Conservation (phyloP, 345 rosid genomes). For the Populus simonii region DNA sequence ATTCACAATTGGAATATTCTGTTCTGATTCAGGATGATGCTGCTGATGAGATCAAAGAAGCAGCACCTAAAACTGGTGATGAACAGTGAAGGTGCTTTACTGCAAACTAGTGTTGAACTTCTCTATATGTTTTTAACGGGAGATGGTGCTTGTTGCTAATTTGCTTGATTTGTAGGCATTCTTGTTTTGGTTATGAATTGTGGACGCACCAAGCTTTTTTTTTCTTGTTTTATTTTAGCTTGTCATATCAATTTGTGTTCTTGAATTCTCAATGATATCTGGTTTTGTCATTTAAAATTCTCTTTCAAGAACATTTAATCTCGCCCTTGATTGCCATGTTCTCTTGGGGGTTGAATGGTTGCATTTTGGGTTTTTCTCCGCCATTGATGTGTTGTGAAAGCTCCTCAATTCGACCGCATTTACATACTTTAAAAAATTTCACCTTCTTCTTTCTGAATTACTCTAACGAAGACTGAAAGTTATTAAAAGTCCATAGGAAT, state of each 20-base stretch:
- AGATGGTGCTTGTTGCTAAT: constrained; percentile 53
- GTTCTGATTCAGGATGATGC: constrained; percentile 62
- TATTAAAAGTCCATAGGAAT: no score
- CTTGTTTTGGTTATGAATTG: constrained; percentile 38
- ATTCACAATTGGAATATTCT: neutral
- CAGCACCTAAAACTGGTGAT: constrained; percentile 57
- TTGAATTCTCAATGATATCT: constrained; percentile 27
- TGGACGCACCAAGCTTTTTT: constrained; percentile 29
- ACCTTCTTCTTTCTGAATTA: no score
- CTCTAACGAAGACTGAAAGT: no score
- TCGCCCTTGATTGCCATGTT: neutral
- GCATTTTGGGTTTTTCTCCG: no score
- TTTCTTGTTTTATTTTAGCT: constrained; percentile 8
- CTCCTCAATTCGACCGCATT: no score
- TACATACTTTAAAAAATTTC: no score
- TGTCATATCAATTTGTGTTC: constrained; percentile 16
- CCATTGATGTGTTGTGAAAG: no score
- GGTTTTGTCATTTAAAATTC: neutral
- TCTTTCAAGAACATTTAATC: neutral
- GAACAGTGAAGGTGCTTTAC: constrained; percentile 37
- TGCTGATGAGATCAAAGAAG: constrained; percentile 84
- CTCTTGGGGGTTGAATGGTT: neutral
- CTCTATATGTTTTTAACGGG: constrained; percentile 55
- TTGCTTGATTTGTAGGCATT: constrained; percentile 39
- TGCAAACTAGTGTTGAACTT: constrained; percentile 41